A percentile compares a stretch with the other conserved stretches of the same genome.
phyloP scores from a whole-genome alignment of 805 yeast genomes.

The Cyberlindnera suaveolens region DNA sequence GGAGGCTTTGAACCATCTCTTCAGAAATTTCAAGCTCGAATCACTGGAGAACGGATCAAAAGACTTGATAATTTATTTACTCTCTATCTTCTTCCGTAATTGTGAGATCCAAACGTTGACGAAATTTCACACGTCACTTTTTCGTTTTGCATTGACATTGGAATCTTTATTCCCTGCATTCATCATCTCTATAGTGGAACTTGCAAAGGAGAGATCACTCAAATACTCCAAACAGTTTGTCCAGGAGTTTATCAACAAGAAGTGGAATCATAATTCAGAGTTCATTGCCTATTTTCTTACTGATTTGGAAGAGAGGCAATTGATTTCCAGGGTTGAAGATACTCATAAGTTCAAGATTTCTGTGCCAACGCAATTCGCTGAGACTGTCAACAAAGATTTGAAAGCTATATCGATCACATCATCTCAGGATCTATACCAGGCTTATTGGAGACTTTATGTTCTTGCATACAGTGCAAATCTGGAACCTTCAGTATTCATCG shows the following conservation, averaged over 20 bases:
- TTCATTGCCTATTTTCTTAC: constrained; percentile 38
- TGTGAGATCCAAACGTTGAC: constrained; percentile 42
- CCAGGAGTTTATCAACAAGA: constrained; percentile 40
- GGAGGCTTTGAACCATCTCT: constrained; percentile 16
- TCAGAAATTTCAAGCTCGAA: constrained; percentile 1
- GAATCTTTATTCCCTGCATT: constrained; percentile 38
- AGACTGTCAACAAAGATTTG: constrained; percentile 7
- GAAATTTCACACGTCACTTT: constrained; percentile 38
- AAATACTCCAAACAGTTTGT: constrained; percentile 39
- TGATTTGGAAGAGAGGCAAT: constrained; percentile 26
- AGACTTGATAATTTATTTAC: constrained; percentile 34
- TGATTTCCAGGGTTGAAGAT: constrained; percentile 14
- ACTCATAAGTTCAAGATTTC: constrained; percentile 7
- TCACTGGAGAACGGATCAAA: constrained; percentile 3
- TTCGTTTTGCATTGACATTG: constrained; percentile 32
- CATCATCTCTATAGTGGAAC: constrained; percentile 37
- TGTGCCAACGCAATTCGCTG: constrained; percentile 15
- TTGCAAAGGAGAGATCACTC: constrained; percentile 39
- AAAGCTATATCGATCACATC: constrained; percentile 1
- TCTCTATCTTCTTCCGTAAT: constrained; percentile 49
- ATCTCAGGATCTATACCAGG: constrained; percentile 26
- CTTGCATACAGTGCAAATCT: constrained; percentile 31
- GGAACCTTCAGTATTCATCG: constrained; percentile 12
- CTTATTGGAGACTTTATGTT: constrained; percentile 48
- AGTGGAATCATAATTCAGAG: constrained; percentile 33